Evolutionary conservation across 208 protist species (phyloP).

Genomic region (Spongospora subterranea): DNA sequence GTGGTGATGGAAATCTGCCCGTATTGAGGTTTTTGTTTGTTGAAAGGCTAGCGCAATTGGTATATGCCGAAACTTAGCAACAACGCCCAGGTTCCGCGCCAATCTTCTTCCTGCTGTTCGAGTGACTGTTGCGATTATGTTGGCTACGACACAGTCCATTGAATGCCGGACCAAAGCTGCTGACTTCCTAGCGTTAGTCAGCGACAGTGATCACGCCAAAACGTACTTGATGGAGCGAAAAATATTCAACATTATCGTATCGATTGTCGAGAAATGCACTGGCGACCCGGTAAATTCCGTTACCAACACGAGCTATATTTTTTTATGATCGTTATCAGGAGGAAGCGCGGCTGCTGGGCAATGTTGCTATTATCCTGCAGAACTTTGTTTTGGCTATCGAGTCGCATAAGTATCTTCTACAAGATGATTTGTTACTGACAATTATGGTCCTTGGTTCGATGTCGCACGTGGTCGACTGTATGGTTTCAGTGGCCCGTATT

Average conservation of each 20-base stretch:
- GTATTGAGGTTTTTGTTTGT: too few species aligned
- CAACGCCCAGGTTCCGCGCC: not conserved
- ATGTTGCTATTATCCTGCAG: not conserved
- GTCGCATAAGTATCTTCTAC: not conserved
- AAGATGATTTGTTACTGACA: conserved; percentile 46
- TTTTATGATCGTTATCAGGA: not conserved
- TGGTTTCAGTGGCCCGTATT: not conserved
- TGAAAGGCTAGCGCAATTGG: not conserved
- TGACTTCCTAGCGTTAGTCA: conserved; percentile 46
- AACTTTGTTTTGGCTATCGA: conserved; percentile 37
- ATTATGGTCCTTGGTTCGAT: conserved; percentile 30
- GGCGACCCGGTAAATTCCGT: not conserved
- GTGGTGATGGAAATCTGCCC: not conserved
- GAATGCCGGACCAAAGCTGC: conserved; percentile 50
- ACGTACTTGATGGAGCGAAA: not conserved
- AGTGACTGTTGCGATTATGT: not conserved
- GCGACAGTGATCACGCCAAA: conserved; percentile 44
- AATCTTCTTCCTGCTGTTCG: conserved; percentile 42
- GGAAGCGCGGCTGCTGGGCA: conserved; percentile 29
- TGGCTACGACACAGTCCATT: not conserved
- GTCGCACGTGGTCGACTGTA: conserved; percentile 38
- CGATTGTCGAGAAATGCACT: conserved; percentile 22
- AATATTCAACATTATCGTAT: conserved; percentile 11
- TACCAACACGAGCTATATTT: not conserved
- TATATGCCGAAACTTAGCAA: conserved; percentile 37